Evolutionary conservation across 1,284 basidiomycete species (phyloP).

Genomic region (Anthracocystis setariae): DNA sequence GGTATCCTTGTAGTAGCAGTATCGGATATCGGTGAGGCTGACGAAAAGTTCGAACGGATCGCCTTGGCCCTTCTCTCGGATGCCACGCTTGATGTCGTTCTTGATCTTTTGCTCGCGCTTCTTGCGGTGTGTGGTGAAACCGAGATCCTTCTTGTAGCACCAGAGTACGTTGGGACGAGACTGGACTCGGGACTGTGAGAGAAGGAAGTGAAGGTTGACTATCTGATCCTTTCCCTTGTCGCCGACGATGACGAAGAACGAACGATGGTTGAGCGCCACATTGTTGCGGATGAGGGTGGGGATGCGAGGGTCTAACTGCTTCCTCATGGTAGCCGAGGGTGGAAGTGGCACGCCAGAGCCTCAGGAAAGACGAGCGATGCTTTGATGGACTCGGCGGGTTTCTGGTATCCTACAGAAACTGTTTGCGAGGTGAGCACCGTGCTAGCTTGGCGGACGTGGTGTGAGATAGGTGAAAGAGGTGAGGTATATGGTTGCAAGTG

Average conservation of each 20-base stretch:
- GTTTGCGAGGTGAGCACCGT: no score
- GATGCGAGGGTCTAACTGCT: constrained; percentile 80
- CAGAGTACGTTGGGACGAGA: constrained; percentile 61
- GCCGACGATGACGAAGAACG: constrained; percentile 96
- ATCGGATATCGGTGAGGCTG: constrained; percentile 97
- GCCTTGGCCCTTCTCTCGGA: constrained; percentile 89
- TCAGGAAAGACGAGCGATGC: not conserved
- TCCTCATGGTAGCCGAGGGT: constrained; percentile 52
- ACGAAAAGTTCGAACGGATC: constrained; percentile 98
- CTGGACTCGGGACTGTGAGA: constrained; percentile 60
- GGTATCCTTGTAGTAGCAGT: constrained; percentile 71
- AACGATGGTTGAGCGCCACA: constrained; percentile 83
- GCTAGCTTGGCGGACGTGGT: no score
- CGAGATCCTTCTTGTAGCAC: constrained; percentile 67
- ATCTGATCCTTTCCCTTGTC: constrained; percentile 95
- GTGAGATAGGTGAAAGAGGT: no score
- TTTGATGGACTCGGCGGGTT: not conserved
- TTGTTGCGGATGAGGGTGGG: constrained; percentile 91
- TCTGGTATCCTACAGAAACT: no score
- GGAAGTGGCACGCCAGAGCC: constrained; percentile 4
- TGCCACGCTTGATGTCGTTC: constrained; percentile 76
- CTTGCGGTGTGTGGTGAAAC: constrained; percentile 82
- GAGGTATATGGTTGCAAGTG: no score
- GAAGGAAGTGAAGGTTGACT: constrained; percentile 92
- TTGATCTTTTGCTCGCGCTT: constrained; percentile 72